phyloP scores from a whole-genome alignment of 2,329 filamentous ascomycete genomes.

The Corinectria fuckeliana region DNA sequence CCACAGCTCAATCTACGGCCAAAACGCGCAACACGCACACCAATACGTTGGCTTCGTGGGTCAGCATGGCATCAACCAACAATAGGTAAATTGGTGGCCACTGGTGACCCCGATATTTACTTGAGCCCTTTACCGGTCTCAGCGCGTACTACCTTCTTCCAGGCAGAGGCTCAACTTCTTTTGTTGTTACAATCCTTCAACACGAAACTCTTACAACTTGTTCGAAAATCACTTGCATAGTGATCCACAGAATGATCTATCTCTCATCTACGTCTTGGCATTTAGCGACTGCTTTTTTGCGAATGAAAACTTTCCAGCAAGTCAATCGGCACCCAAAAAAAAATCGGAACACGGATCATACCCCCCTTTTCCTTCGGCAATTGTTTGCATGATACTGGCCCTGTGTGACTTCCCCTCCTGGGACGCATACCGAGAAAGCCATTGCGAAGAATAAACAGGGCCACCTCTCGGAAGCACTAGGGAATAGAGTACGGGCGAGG shows the following conservation, averaged over 20 bases:
- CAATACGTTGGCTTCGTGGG: constrained; percentile 48
- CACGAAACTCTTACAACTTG: constrained; percentile 34
- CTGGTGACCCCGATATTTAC: background rate
- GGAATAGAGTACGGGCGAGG: constrained; percentile 38
- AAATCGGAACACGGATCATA: constrained; percentile 48
- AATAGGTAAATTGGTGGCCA: constrained; percentile 41
- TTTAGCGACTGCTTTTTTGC: constrained; percentile 52
- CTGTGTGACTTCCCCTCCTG: constrained; percentile 33
- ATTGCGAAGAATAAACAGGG: constrained; percentile 27
- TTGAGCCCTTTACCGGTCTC: constrained; percentile 12
- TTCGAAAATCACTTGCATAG: constrained; percentile 44
- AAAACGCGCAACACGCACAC: constrained; percentile 44
- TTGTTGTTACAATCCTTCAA: constrained; percentile 25
- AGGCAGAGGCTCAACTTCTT: constrained; percentile 14
- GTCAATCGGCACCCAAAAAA: constrained; percentile 49
- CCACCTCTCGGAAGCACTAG: constrained; percentile 34
- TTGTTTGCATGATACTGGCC: constrained; percentile 35
- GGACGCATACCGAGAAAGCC: constrained; percentile 25
- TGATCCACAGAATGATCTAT: constrained; percentile 40
- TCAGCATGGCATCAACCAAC: constrained; percentile 52
- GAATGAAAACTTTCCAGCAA: constrained; percentile 44
- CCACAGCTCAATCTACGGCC: constrained; percentile 43
- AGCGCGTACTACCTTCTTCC: constrained; percentile 10
- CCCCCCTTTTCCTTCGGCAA: constrained; percentile 39
- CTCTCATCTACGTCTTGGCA: constrained; percentile 51